Base-by-base conservation (phyloP, 768 basidiomycete genomes). In the Tylopilus sp. region DNA sequence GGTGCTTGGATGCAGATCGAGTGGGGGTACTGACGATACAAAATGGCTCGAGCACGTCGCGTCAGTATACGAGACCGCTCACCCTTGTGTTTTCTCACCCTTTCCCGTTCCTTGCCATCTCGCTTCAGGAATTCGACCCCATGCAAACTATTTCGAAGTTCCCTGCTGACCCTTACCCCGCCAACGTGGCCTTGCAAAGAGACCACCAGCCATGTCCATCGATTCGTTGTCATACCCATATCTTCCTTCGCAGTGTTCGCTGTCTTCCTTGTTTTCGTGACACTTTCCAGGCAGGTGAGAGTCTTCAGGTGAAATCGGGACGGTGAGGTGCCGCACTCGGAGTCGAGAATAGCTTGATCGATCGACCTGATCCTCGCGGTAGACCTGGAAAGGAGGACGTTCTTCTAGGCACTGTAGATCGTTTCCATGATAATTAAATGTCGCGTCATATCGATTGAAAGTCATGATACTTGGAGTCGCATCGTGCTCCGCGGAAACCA, bases 81-180 rank as follows among this genome's bases (percentile, higher is more conserved):
- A 89, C 87, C 80, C 58, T 77, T 76, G 28, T 65, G 70, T 61
- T 78, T 85, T 63, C 75, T 53, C 14, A 78, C 47, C 80, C 78
- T 67, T 76, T 85, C 60, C 73, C 76, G 61, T 58, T 75, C 79
- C 59, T 69, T 78, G 24, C 65, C 66, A 38, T 71, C 71, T 48
- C 68, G 66, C 42, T 60, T 63, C 25, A 63, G 30, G 36, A 64
- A 50, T 21, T 73, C 71, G 22, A 61, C 59, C 13, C 68, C 55
- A 19, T 70, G 63, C 22, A 79, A 45, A 33, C 81, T 74, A 55
- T 81, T 86, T 11, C 78, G 79, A 65, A 79, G 75, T 53, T 82
- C 80, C 56, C 75, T 77, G n/a, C 74, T 75, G 19, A 74, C 63
- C 24, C 56, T 58, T 19, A 66, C 70, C 47, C 62, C 68, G 43